Conservation (phyloP, 495 filamentous ascomycete species). For the Hyaloscypha finlandica region DNA sequence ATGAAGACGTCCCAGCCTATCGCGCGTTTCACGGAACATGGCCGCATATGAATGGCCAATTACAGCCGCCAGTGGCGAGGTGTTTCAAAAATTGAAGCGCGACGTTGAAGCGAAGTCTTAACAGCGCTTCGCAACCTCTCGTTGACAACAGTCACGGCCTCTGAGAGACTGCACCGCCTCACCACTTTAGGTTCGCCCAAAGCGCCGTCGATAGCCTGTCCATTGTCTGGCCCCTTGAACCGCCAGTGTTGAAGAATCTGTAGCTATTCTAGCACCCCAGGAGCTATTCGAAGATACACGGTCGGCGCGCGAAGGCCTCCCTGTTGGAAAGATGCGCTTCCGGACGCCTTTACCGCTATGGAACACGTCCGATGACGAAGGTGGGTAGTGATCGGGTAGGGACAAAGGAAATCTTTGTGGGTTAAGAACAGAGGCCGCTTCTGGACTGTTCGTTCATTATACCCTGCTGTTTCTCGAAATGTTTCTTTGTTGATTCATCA, state of each 20-base stretch:
- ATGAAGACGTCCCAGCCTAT: constrained; percentile 14
- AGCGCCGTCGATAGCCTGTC: constrained; percentile 19
- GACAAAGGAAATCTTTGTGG: constrained; percentile 16
- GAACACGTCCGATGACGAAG: constrained; percentile 22
- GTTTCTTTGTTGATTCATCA: constrained; percentile 25
- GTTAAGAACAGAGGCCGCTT: constrained; percentile 15
- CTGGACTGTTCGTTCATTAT: constrained; percentile 25
- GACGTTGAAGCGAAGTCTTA: constrained; percentile 11
- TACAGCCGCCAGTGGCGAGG: not conserved
- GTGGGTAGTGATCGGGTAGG: constrained; percentile 19
- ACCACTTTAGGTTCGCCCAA: constrained; percentile 8
- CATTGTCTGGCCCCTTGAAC: constrained; percentile 22
- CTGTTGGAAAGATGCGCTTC: constrained; percentile 9
- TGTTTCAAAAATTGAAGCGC: not conserved
- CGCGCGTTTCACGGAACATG: constrained; percentile 14
- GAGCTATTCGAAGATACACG: constrained; percentile 34
- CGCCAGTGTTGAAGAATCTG: constrained; percentile 17
- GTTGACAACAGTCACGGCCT: not conserved
- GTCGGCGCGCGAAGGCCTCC: constrained; percentile 19
- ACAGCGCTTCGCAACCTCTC: constrained; percentile 23
- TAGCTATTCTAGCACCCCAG: constrained; percentile 21
- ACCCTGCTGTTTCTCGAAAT: constrained; percentile 15
- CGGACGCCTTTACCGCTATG: constrained; percentile 8
- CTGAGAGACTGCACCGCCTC: constrained; percentile 26
- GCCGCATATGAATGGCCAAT: constrained; percentile 11